Conservation (phyloP, 805 yeast species). For the Schwanniomyces pseudopolymorphus region DNA sequence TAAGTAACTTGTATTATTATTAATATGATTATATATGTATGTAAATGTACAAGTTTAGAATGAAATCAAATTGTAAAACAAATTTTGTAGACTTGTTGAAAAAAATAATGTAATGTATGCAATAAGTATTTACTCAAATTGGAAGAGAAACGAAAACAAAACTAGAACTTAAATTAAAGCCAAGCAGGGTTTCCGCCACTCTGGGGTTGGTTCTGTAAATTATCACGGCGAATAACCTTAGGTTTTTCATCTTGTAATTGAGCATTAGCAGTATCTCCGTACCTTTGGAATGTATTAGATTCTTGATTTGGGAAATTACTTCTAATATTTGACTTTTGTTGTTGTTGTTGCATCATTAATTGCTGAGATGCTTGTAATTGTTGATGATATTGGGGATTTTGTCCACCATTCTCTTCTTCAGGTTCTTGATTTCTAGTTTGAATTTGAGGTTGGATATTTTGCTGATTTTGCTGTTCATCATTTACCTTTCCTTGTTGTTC, state of each 20-base stretch:
- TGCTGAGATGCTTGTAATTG: slow-evolving; percentile 17
- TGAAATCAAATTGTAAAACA: background rate
- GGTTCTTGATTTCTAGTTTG: background rate
- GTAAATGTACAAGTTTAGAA: background rate
- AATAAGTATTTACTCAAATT: background rate
- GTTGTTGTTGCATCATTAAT: slow-evolving; percentile 15
- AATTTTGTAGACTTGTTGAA: background rate
- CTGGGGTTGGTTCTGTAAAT: slow-evolving; percentile 9
- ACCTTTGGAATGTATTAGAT: slow-evolving; percentile 5
- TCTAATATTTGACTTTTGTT: slow-evolving; percentile 9
- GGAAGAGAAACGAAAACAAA: background rate
- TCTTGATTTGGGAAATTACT: slow-evolving; percentile 5
- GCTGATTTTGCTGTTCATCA: slow-evolving; percentile 15
- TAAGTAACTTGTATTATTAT: background rate
- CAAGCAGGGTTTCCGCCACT: slow-evolving; percentile 18
- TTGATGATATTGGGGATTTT: background rate
- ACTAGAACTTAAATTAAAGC: slow-evolving; percentile 9
- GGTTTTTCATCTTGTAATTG: slow-evolving; percentile 9
- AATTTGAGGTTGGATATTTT: background rate
- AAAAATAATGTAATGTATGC: background rate
- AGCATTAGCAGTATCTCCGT: slow-evolving; percentile 7
- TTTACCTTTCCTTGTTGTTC: slow-evolving; percentile 37
- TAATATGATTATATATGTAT: background rate
- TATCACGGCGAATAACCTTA: slow-evolving; percentile 7
- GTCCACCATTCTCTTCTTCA: background rate